Conservation (phyloP, 768 basidiomycete species). For the Calocybe gangraenosa region DNA sequence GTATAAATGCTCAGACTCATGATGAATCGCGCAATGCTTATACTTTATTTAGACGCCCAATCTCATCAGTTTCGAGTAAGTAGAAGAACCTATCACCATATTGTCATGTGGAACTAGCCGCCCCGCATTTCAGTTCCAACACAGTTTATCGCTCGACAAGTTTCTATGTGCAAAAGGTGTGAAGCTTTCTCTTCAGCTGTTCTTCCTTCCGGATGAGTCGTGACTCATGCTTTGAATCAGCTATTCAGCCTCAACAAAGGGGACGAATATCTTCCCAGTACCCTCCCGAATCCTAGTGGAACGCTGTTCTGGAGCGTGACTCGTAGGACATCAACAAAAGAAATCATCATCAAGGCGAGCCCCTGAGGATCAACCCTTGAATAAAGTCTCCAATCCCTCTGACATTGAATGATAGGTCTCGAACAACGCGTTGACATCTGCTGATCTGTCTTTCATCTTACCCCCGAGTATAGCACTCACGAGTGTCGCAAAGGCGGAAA, state of each 20-base stretch:
- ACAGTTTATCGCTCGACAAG: conserved; percentile 56
- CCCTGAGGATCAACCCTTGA: no score
- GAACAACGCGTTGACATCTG: neutral
- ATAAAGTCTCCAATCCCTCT: neutral
- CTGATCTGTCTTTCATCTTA: neutral
- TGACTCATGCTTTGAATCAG: neutral
- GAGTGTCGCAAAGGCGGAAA: conserved; percentile 1
- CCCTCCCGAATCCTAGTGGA: neutral
- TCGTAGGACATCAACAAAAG: neutral
- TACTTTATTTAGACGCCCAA: conserved; percentile 44
- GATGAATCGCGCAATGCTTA: conserved; percentile 1
- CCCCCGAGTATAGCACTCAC: neutral
- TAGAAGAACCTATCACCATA: no score
- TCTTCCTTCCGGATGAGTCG: neutral
- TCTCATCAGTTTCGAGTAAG: conserved; percentile 59
- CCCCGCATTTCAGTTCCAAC: conserved; percentile 44
- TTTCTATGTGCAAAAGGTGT: conserved; percentile 59
- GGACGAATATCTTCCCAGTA: conserved; percentile 2
- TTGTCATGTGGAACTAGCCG: neutral
- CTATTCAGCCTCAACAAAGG: neutral
- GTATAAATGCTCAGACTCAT: conserved; percentile 20
- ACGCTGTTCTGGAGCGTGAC: conserved; percentile 7
- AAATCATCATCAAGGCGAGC: conserved; percentile 6
- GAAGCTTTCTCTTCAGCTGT: neutral
- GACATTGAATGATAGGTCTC: neutral